Percentiles rank a stretch among this genome's conserved stretches.
Conservation (phyloP, 805 yeast species). For the Monosporozyma siamensis region DNA sequence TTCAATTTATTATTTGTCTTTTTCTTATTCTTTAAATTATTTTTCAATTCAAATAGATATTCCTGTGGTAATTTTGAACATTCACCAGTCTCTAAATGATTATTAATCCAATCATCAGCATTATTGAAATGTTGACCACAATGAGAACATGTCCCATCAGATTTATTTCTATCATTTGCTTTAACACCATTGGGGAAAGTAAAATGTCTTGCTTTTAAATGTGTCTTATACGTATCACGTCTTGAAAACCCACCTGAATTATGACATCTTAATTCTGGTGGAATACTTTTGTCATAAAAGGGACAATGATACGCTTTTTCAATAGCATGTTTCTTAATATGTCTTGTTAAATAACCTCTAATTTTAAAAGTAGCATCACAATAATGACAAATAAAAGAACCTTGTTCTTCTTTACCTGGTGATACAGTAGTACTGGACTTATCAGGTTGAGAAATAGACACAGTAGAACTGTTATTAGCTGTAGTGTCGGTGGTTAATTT, state of each 20-base stretch:
- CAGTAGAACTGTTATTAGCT: background rate
- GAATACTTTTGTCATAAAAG: constrained; percentile 24
- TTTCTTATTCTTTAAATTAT: constrained; percentile 19
- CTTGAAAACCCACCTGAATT: constrained; percentile 75
- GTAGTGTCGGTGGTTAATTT: background rate
- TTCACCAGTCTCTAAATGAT: constrained; percentile 69
- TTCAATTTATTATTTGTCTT: constrained; percentile 22
- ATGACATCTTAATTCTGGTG: constrained; percentile 27
- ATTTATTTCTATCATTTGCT: constrained; percentile 53
- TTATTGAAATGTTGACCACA: constrained; percentile 62
- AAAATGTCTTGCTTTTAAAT: constrained; percentile 80
- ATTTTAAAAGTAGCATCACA: constrained; percentile 75
- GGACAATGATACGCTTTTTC: constrained; percentile 66
- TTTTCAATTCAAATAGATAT: constrained; percentile 16
- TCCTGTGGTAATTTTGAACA: constrained; percentile 44
- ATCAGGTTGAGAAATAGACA: too few species aligned
- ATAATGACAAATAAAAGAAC: constrained; percentile 49
- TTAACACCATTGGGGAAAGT: constrained; percentile 78
- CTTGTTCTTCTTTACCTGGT: constrained; percentile 7
- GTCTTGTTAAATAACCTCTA: constrained; percentile 85
- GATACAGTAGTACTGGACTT: too few species aligned
- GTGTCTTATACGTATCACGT: constrained; percentile 88
- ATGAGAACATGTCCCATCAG: constrained; percentile 70
- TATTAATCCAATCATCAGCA: constrained; percentile 67
- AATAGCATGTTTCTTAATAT: constrained; percentile 78